Evolutionary conservation across 208 protist species (phyloP).

Genomic region (Wallacemonas sp.): DNA sequence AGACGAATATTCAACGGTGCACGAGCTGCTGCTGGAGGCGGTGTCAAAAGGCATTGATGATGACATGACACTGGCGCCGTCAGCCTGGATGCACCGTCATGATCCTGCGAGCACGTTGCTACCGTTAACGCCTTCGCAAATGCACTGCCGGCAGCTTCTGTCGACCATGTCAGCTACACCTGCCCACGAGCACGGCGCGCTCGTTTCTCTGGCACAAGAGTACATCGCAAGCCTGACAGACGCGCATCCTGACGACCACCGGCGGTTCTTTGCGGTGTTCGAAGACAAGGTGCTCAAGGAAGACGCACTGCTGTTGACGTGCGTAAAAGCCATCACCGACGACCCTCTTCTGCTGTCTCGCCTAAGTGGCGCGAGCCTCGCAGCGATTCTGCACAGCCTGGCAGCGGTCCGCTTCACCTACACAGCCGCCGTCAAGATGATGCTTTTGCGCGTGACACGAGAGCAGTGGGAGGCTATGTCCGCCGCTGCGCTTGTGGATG

Average conservation of each 20-base stretch:
- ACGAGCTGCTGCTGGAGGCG: slow-evolving; percentile 49
- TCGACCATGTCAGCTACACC: slow-evolving; percentile 70
- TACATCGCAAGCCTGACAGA: slow-evolving; percentile 58
- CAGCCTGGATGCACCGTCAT: slow-evolving; percentile 74
- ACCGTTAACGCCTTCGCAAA: slow-evolving; percentile 54
- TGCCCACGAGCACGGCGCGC: slow-evolving; percentile 34
- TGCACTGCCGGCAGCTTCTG: slow-evolving; percentile 63
- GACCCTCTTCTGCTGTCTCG: slow-evolving; percentile 36
- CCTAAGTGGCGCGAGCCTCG: slow-evolving; percentile 64
- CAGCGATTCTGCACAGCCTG: slow-evolving; percentile 69
- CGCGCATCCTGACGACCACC: slow-evolving; percentile 77
- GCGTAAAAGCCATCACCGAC: slow-evolving; percentile 50
- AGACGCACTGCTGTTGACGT: slow-evolving; percentile 72
- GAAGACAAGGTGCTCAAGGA: slow-evolving; percentile 87
- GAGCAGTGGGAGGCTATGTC: slow-evolving; percentile 86
- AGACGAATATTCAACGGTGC: slow-evolving; percentile 32
- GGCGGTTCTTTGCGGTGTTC: slow-evolving; percentile 84
- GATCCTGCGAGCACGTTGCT: slow-evolving; percentile 61
- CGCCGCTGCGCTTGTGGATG: slow-evolving; percentile 65
- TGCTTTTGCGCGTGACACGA: slow-evolving; percentile 50
- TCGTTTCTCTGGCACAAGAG: slow-evolving; percentile 40
- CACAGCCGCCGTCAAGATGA: slow-evolving; percentile 55
- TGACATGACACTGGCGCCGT: slow-evolving; percentile 48
- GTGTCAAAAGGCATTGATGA: slow-evolving; percentile 26
- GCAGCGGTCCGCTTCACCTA: slow-evolving; percentile 75